Conservation (phyloP, 305 asterid genomes). For the Fraxinus nigra region DNA sequence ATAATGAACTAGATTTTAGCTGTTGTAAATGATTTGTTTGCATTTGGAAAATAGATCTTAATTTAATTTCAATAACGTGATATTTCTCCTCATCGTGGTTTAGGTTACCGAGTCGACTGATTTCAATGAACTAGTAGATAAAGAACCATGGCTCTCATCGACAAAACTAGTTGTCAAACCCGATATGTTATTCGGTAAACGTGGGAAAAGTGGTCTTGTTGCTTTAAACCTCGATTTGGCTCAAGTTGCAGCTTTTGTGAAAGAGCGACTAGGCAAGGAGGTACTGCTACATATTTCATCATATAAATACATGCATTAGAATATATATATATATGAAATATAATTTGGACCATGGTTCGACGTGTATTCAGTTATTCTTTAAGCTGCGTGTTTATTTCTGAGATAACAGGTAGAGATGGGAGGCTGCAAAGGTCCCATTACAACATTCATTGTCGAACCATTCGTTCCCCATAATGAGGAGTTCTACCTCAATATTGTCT, state of each 20-base stretch:
- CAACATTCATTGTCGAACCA: slow-evolving; percentile 90
- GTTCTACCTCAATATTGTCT: slow-evolving; percentile 74
- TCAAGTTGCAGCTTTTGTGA: slow-evolving; percentile 74
- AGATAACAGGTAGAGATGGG: slow-evolving; percentile 81
- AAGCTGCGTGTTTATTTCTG: background rate
- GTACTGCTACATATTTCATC: slow-evolving; percentile 24
- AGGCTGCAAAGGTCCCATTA: slow-evolving; percentile 92
- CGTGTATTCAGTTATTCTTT: background rate
- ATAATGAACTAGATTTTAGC: background rate
- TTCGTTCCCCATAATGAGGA: slow-evolving; percentile 87
- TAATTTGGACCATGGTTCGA: background rate
- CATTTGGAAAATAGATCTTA: background rate
- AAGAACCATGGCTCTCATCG: slow-evolving; percentile 85
- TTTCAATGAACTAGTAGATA: slow-evolving; percentile 64
- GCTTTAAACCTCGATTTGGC: slow-evolving; percentile 90
- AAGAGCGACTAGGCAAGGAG: slow-evolving; percentile 91
- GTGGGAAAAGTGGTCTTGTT: slow-evolving; percentile 93
- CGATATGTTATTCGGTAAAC: slow-evolving; percentile 92
- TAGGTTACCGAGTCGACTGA: slow-evolving; percentile 84
- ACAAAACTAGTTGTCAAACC: slow-evolving; percentile 87
- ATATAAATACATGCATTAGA: background rate
- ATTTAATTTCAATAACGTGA: slow-evolving; percentile 12
- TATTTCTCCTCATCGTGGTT: slow-evolving; percentile 17
- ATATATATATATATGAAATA: background rate
- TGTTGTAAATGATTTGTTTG: background rate